A percentile compares a stretch with the other conserved stretches of the same genome.
phyloP scores from a whole-genome alignment of 2,329 filamentous ascomycete genomes.

The Fusarium brachygibbosum region DNA sequence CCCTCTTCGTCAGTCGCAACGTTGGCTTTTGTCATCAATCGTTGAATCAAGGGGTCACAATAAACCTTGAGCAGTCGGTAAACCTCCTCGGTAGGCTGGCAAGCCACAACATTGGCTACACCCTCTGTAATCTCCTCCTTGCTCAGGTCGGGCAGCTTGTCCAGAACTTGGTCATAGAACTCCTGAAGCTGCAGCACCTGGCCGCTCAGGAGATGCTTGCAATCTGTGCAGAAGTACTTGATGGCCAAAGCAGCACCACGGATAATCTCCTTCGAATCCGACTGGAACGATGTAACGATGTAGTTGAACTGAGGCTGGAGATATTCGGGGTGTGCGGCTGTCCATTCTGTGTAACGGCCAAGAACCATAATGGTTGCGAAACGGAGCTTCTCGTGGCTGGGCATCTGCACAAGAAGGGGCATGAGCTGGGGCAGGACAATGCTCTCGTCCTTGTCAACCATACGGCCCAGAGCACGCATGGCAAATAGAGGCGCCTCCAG shows the following conservation, averaged over 20 bases:
- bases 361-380: conserved; percentile 99
- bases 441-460: conserved; percentile 91
- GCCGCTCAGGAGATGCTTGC: conserved; percentile 84
- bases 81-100: conserved; percentile 83
- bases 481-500: conserved; percentile 95
- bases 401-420: conserved; percentile 92
- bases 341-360: conserved; percentile 98
- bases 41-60: conserved; percentile 88
- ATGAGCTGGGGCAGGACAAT: conserved; percentile 92
- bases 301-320: conserved; percentile 94
- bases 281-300: conserved; percentile 92
- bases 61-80: conserved; percentile 91
- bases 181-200: conserved; percentile 89
- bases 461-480: conserved; percentile 94
- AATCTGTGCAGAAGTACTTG: conserved; percentile 97
- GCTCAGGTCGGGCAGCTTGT: conserved; percentile 85
- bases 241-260: conserved; percentile 93
- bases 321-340: conserved; percentile 90
- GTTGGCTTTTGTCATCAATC: conserved; percentile 89
- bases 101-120: conserved; percentile 90
- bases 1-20: conserved; percentile 84
- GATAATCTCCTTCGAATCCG: conserved; percentile 89
- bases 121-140: conserved; percentile 98
- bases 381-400: conserved; percentile 95
- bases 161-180: conserved; percentile 92